These are phyloP conservation scores for Hypoxylon rubiginosum DNA, from an alignment of 2,329 filamentous ascomycete genomes.

Conservation along the genomic window DNA sequence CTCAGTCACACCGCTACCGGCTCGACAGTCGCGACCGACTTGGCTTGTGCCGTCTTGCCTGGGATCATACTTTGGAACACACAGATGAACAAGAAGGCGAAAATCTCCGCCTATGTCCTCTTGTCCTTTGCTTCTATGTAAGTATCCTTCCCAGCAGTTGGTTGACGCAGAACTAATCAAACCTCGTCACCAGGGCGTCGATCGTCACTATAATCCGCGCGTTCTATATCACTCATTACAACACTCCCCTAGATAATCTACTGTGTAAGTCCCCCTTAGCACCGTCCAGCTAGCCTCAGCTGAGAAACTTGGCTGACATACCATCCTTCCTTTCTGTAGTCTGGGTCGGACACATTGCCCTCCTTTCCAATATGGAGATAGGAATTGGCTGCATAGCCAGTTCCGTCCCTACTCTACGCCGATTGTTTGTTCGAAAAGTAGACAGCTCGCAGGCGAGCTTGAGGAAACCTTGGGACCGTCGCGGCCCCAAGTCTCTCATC, in stretches of 20 bases:
- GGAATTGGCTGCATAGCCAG: conserved; percentile 37
- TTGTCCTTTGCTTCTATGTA: conserved; percentile 48
- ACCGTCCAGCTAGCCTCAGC: background rate
- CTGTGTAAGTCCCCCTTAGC: conserved; percentile 33
- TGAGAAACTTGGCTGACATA: background rate
- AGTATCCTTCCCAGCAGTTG: conserved; percentile 3
- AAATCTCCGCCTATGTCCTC: conserved; percentile 44
- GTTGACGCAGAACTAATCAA: background rate
- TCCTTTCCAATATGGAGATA: conserved; percentile 45
- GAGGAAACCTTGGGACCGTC: background rate
- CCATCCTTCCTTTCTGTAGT: conserved; percentile 23
- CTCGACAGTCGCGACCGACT: conserved; percentile 52
- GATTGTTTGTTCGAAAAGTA: conserved; percentile 18
- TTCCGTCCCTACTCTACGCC: conserved; percentile 35
- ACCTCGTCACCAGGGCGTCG: conserved; percentile 37
- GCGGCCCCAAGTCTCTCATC: conserved; percentile 11
- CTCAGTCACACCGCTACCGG: conserved; percentile 50
- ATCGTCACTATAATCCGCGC: conserved; percentile 45
- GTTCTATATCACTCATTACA: conserved; percentile 44
- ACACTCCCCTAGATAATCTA: conserved; percentile 40
- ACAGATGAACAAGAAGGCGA: conserved; percentile 48
- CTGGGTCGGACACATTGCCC: conserved; percentile 43
- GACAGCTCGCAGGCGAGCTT: background rate
- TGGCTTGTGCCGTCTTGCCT: conserved; percentile 51
- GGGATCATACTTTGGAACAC: conserved; percentile 52